These are phyloP conservation scores for Jaenimonas drosophilae DNA, from an alignment of 208 protist genomes.

Conservation along the genomic window DNA sequence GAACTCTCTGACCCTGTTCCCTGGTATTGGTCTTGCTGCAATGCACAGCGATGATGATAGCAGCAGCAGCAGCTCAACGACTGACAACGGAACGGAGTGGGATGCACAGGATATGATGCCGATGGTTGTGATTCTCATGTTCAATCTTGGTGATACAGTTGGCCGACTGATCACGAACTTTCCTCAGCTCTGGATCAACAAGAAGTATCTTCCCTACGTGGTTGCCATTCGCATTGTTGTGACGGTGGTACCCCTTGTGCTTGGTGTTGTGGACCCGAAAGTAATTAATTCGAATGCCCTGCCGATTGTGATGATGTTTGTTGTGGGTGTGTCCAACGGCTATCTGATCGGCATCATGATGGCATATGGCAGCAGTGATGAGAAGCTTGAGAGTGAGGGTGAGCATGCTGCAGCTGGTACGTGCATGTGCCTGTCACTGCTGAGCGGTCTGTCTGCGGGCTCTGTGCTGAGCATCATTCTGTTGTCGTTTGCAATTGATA, in stretches of 20 bases:
- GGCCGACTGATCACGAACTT: conserved; percentile 19
- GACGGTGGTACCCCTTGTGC: conserved; percentile 21
- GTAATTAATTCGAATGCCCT: conserved; percentile 27
- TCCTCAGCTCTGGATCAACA: conserved; percentile 10
- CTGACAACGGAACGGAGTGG: conserved; percentile 4
- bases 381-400: conserved; percentile 12
- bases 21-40: conserved; percentile 19
- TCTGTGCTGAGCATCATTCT: conserved; percentile 18
- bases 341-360: conserved; percentile 27
- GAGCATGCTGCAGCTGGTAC: conserved; percentile 17
- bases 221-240: conserved; percentile 14
- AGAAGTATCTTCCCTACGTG: conserved; percentile 6
- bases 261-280: conserved; percentile 14
- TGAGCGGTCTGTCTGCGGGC: conserved; percentile 15
- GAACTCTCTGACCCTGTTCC: conserved; percentile 22
- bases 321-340: conserved; percentile 23
- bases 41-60: conserved; percentile 7
- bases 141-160: conserved; percentile 16
- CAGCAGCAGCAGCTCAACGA: not conserved
- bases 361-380: conserved; percentile 19
- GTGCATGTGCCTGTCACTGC: conserved; percentile 20
- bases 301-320: conserved; percentile 23
- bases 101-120: conserved; percentile 17
- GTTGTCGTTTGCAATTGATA: conserved; percentile 9
- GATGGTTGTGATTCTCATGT: conserved; percentile 30